Evolutionary conservation across 768 basidiomycete genomes (phyloP).

Genomic region (Tulasnella calospora): DNA sequence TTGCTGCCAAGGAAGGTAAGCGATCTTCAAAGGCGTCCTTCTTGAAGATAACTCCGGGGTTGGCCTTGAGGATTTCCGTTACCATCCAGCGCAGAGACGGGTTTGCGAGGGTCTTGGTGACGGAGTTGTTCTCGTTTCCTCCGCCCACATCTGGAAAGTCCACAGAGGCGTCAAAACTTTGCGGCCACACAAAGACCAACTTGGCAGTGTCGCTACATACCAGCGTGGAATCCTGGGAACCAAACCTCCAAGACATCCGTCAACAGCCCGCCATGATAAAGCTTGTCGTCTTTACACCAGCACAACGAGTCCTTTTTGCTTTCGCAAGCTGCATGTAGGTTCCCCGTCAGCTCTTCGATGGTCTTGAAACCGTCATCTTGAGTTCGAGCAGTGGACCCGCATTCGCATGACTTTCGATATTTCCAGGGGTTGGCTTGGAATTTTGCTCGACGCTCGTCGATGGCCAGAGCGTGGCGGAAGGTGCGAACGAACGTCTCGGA

Average conservation of each 20-base stretch:
- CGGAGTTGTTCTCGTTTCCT: conserved; percentile 21
- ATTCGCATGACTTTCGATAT: not conserved
- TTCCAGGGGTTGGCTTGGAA: conserved; percentile 27
- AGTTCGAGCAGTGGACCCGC: not conserved
- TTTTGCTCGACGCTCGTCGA: conserved; percentile 28
- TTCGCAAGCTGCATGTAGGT: not conserved
- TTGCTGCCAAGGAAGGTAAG: not conserved
- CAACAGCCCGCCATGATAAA: not conserved
- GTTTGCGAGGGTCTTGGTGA: conserved; percentile 23
- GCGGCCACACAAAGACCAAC: conserved; percentile 36
- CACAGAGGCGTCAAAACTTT: not conserved
- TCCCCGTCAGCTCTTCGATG: not conserved
- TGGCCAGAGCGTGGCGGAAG: conserved; percentile 31
- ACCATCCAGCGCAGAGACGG: conserved; percentile 32
- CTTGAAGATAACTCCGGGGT: conserved; percentile 55
- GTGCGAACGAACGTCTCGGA: conserved; percentile 29
- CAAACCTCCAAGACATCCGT: conserved; percentile 28
- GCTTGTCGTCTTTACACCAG: not conserved
- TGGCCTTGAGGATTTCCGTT: conserved; percentile 33
- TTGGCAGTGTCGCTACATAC: conserved; percentile 33
- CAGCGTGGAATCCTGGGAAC: conserved; percentile 26
- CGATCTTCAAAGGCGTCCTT: conserved; percentile 11
- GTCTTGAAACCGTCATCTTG: not conserved
- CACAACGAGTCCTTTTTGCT: too few relatives aligned
- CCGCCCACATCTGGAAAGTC: conserved; percentile 26